Base-by-base conservation (phyloP, 2,329 filamentous ascomycete genomes). In the Botrytis galanthina region DNA sequence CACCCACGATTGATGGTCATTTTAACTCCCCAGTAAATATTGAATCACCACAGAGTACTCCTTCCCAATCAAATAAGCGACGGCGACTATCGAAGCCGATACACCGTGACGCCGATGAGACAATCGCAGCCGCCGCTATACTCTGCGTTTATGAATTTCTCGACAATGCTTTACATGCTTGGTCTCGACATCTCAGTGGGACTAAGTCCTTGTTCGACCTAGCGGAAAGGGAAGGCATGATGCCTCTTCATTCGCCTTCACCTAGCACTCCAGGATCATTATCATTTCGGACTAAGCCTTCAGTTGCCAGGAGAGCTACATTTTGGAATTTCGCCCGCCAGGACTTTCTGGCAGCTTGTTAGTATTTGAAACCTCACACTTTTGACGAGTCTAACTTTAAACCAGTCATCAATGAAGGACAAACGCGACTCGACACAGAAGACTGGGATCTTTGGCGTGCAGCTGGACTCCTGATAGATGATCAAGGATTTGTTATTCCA, bases 301-400 rank as follows among this genome's bases (percentile, higher is more conserved):
- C 86, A 4, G 86, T 86, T 78, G 87, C 84, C 18, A 84, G 89
- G 32, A 85, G 83, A 79, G 88, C 89, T 10, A 88, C 88, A 0
- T 91, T 91, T 78, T 91, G 89, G 89, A 91, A 90, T 76, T 89
- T 91, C 79, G 89, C 89, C 26, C 83, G 89, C 37, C 89, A 91
- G 77, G 89, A 91, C 76, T 89, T 91, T 82, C 82, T 91, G 44
- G 86, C 88, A 78, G 89, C 89, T 70, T 90, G 87, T 86, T 80
- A 82, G 84, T 82, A 62, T 70, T 16, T 20, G 32, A 20, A 44
- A 26, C 18, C 46, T 44, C 16, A 12, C 26, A 54, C 35, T 22
- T 20, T 26, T 44, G 37, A 67, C 9, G 16, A 37, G 2, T 59
- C 70, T 72, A 72, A 72, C 29, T 48, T 61, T 61, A 22, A 20